These are phyloP conservation scores for Brassica incana DNA, from an alignment of 345 rosid genomes.

Conservation along the genomic window DNA sequence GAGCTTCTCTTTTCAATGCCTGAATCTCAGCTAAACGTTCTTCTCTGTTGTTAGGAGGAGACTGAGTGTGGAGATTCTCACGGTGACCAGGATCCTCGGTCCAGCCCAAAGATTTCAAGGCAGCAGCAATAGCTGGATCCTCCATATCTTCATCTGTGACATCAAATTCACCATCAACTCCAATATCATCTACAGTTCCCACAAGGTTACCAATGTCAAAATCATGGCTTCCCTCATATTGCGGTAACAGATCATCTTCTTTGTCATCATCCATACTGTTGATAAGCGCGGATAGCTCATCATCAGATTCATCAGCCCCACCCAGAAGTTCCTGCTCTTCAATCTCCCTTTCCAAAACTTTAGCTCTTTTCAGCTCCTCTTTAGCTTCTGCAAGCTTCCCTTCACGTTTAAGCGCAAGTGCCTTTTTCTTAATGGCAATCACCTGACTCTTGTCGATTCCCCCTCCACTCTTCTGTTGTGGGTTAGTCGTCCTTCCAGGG, in stretches of 20 bases:
- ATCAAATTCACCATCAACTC: constrained; percentile 55
- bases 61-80: constrained; percentile 31
- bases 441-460: constrained; percentile 61
- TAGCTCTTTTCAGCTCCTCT: constrained; percentile 89
- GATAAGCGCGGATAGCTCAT: constrained; percentile 79
- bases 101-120: constrained; percentile 80
- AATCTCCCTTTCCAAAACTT: constrained; percentile 77
- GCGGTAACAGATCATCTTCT: constrained; percentile 51
- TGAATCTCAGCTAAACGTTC: constrained; percentile 51
- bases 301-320: constrained; percentile 80
- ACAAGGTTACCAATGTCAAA: constrained; percentile 50
- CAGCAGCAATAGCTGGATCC: constrained; percentile 78
- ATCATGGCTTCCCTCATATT: constrained; percentile 40
- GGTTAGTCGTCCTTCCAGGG: constrained; percentile 44
- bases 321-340: constrained; percentile 86
- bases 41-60: constrained; percentile 44
- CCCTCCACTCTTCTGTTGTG: constrained; percentile 30
- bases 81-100: constrained; percentile 51
- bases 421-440: constrained; percentile 71
- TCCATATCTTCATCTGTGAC: constrained; percentile 85
- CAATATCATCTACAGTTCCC: constrained; percentile 54
- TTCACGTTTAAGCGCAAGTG: constrained; percentile 80
- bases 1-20: constrained; percentile 64
- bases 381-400: constrained; percentile 96
- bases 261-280: constrained; percentile 56